Conservation (phyloP, 2,329 filamentous ascomycete genomes). For the Sodiomyces alkalinus region DNA sequence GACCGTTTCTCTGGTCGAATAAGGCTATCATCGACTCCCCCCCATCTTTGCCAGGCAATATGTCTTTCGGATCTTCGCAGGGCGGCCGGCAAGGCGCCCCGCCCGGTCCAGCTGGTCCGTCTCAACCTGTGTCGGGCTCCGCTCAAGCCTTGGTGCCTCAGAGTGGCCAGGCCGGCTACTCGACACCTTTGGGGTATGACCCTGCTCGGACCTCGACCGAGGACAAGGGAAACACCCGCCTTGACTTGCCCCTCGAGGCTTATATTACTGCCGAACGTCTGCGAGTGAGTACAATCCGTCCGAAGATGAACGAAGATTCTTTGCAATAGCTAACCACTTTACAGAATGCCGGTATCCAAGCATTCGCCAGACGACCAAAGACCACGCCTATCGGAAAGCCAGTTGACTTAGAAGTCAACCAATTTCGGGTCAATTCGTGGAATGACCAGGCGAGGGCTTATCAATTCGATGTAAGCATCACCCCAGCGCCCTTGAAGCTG, state of each 20-base stretch:
- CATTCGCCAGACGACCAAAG: conserved; percentile 30
- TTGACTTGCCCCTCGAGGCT: conserved; percentile 44
- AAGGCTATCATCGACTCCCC: too few species aligned
- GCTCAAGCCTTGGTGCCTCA: too few species aligned
- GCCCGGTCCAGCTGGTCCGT: too few species aligned
- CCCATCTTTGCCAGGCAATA: too few species aligned
- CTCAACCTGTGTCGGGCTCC: too few species aligned
- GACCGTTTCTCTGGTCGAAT: too few species aligned
- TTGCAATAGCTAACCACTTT: conserved; percentile 6
- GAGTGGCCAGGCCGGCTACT: conserved; percentile 3
- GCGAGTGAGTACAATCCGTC: conserved; percentile 14
- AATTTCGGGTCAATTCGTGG: conserved; percentile 51
- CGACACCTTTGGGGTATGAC: conserved; percentile 23
- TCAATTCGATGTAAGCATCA: conserved; percentile 71
- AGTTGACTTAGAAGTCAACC: conserved; percentile 50
- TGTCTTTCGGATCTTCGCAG: too few species aligned
- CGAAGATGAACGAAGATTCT: too few species aligned
- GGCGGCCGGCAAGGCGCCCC: too few species aligned
- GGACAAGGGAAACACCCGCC: conserved; percentile 26
- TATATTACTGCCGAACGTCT: conserved; percentile 18
- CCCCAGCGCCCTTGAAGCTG: conserved; percentile 44
- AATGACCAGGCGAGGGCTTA: conserved; percentile 46
- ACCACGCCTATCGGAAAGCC: conserved; percentile 43
- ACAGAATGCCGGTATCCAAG: conserved; percentile 13
- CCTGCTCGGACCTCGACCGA: conserved; percentile 20